Evolutionary conservation across 2,329 filamentous ascomycete species (phyloP), one percentile per base, ranked within the genome.

Genomic region (Claviceps sp.): DNA sequence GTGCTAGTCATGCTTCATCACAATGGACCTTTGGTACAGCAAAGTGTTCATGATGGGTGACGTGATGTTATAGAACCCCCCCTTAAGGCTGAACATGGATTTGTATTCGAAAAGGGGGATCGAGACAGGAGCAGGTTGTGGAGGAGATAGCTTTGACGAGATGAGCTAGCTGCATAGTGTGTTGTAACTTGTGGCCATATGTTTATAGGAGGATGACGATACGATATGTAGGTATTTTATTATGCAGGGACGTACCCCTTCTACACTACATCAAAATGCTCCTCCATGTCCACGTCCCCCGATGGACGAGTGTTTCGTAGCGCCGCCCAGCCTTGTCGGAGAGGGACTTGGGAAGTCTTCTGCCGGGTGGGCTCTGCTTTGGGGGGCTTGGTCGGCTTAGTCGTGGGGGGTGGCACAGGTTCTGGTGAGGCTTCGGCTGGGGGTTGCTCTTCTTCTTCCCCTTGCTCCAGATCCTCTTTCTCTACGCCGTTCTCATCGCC

Each of bases 311-410:
- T 55, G 11, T 57, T 61, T 44, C 61, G 55, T 47, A 66, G 52
- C 8, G 64, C 56, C 30, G 65, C 64, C 65, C 65, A 67, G 5
- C 61, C 64, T 44, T 57, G 57, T 42, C 62, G 63, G n/a, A 62
- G 57, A 2, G 58, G 56, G 16, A 58, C 52, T 17, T 52, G 55
- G 3, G 57, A 51, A 8, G 51, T 45, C 14, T 55, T 40, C 17
- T 47, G 44, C 19, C 47, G 22, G 24, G 48, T 39, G 3, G 54
- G 47, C 42, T 57, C 48, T 11, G 48, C 52, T 45, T 59, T 58
- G 7, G 19, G 50, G 42, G 47, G 41, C 51, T 41, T 46, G 10
- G 11, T 42, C 16, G 56, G 55, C 46, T 56, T 54, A 39, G 24
- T 11, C n/a, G 54, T 46, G 44, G 56, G 50, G 43, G 47, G 42